Base-by-base conservation (phyloP, 2,329 filamentous ascomycete genomes). In the Fusarium sp. region DNA sequence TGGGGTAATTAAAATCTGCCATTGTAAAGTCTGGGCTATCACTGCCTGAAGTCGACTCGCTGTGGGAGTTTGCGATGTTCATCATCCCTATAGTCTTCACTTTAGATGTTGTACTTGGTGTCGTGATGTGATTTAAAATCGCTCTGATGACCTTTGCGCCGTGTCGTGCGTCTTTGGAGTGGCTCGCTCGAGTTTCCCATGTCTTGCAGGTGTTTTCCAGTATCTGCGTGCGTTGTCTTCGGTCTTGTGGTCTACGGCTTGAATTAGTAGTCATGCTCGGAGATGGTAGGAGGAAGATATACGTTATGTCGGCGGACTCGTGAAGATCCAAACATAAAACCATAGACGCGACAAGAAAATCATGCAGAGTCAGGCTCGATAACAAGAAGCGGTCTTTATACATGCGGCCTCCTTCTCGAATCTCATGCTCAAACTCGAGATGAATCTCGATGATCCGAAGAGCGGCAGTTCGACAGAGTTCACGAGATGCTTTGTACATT, bases 301-400 rank as follows among this genome's bases (percentile, higher is more conserved):
- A 84, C 84, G 76, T 80, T 68, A 79, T 80, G 25, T 82, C 78
- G 33, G 74, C 70, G 23, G 81, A 82, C 68, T 85, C 83, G 29
- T 80, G 81, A 18, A 86, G 77, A 68, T 87, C 85, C 7, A 90
- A 77, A 63, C 87, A 90, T 10, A 90, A 74, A 44, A 90, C 85
- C 86, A 90, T 90, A 18, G 87, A 85, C 0, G 88, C 88, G 23
- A 90, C 83, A 31, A 90, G 78, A 66, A 89, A 90, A 70, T 90
- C 87, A 38, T 89, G 86, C 27, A 86, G 79, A 10, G 85, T 86
- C 48, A 90, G 76, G 7, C 84, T 85, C 7, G 84, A 84, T 12
- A 89, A 76, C 80, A 90, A 86, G 78, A 86, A 88, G 45, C 84
- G 82, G 55, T 89, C 85, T 42, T 85, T 82, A 61, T 84, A 82